Conservation (phyloP, 139 green algal species). For the Desmodesmus armatus region DNA sequence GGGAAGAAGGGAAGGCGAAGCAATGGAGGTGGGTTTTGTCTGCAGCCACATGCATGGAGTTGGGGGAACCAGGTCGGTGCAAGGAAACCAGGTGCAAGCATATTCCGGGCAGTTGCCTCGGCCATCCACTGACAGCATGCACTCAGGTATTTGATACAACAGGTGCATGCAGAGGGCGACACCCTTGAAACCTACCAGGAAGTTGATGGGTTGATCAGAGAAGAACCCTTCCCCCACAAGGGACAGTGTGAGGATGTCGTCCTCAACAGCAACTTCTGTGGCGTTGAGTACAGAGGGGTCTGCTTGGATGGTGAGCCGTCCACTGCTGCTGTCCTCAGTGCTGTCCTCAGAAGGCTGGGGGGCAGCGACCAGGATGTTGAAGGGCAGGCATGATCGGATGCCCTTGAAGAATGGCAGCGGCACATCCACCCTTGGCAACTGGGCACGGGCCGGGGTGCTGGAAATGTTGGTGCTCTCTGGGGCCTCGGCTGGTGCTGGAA, state of each 20-base stretch:
- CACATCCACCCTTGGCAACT: conserved; percentile 8
- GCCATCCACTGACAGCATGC: too few relatives aligned
- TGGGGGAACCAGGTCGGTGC: too few relatives aligned
- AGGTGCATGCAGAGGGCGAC: not conserved
- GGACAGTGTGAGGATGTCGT: conserved; percentile 17
- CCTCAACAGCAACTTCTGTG: conserved; percentile 5
- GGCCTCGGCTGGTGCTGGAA: not conserved
- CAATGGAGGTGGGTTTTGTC: too few relatives aligned
- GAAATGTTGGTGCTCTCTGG: not conserved
- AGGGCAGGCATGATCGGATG: conserved; percentile 35
- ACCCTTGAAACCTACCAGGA: conserved; percentile 14
- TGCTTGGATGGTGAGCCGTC: not conserved
- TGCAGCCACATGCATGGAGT: too few relatives aligned
- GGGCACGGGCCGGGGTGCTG: too few relatives aligned
- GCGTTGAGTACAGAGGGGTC: conserved; percentile 18
- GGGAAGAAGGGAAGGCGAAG: too few relatives aligned
- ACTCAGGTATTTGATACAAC: too few relatives aligned
- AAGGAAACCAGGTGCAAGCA: too few relatives aligned
- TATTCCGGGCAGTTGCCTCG: too few relatives aligned
- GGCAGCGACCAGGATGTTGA: conserved; percentile 23
- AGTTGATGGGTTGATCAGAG: conserved; percentile 39
- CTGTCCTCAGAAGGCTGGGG: not conserved
- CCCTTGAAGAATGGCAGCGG: not conserved
- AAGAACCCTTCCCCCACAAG: too few relatives aligned
- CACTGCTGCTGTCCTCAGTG: not conserved